phyloP scores from a whole-genome alignment of 2,329 filamentous ascomycete species.

The Rhynchosporium secalis region DNA sequence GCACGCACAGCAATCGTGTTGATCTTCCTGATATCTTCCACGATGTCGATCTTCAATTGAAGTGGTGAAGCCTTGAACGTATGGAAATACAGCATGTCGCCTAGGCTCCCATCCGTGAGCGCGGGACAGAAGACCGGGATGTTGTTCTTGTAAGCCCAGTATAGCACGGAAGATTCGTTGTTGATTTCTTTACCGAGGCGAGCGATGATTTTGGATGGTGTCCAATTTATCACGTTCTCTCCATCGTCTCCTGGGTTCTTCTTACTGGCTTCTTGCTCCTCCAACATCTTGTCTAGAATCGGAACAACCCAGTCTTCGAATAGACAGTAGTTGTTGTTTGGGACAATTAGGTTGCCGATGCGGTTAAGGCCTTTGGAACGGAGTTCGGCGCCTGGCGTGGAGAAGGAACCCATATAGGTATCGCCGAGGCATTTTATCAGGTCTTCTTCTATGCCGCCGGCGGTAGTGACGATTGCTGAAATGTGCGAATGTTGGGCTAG shows the following conservation, averaged over 20 bases:
- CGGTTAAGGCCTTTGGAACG: slow-evolving; percentile 87
- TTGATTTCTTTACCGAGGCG: slow-evolving; percentile 92
- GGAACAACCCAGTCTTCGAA: slow-evolving; percentile 98
- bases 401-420: slow-evolving; percentile 90
- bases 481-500: slow-evolving; percentile 91
- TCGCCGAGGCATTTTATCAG: slow-evolving; percentile 96
- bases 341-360: slow-evolving; percentile 93
- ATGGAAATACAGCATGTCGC: slow-evolving; percentile 99
- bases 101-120: slow-evolving; percentile 89
- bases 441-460: slow-evolving; percentile 94
- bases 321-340: slow-evolving; percentile 94
- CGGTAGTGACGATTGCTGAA: slow-evolving; percentile 90
- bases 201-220: slow-evolving; percentile 87
- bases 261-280: slow-evolving; percentile 84
- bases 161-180: slow-evolving; percentile 82
- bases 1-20: slow-evolving; percentile 90
- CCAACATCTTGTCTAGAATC: slow-evolving; percentile 90
- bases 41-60: slow-evolving; percentile 84
- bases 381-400: slow-evolving; percentile 71
- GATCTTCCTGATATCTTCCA: slow-evolving; percentile 88
- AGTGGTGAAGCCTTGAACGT: slow-evolving; percentile 85
- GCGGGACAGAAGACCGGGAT: slow-evolving; percentile 98
- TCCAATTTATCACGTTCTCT: slow-evolving; percentile 80
- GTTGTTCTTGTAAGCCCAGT: slow-evolving; percentile 96
- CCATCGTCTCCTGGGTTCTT: slow-evolving; percentile 43